Percentiles rank a stretch among this genome's conserved stretches.
Evolutionary conservation across 2,329 filamentous ascomycete species (phyloP).

Genomic region (Rhynchosporium agropyri): DNA sequence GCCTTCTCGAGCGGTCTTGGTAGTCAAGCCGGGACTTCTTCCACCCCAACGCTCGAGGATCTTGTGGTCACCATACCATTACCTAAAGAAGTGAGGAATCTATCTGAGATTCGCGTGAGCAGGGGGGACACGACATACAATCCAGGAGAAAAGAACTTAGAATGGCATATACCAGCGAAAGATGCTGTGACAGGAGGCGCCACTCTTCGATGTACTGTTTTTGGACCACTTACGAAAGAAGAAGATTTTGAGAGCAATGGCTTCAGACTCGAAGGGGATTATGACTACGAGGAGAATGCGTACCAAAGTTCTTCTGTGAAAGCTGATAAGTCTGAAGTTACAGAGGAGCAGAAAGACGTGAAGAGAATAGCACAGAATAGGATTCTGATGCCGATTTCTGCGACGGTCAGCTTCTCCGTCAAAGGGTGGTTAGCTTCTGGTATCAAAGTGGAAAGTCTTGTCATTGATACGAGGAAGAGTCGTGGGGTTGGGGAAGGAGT

Average conservation of each 20-base stretch:
- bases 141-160: conserved; percentile 69
- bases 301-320: conserved; percentile 52
- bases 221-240: conserved; percentile 61
- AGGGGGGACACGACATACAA: conserved; percentile 84
- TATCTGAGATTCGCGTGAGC: conserved; percentile 79
- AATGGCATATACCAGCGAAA: conserved; percentile 82
- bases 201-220: conserved; percentile 77
- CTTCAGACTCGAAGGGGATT: conserved; percentile 43
- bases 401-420: conserved; percentile 70
- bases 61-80: conserved; percentile 78
- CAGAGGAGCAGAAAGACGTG: conserved; percentile 49
- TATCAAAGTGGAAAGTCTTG: conserved; percentile 67
- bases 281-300: conserved; percentile 55
- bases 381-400: conserved; percentile 78
- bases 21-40: conserved; percentile 49
- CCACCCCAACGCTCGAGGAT: conserved; percentile 67
- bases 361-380: conserved; percentile 68
- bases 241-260: conserved; percentile 48
- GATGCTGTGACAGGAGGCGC: conserved; percentile 73
- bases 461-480: conserved; percentile 76
- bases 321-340: conserved; percentile 43
- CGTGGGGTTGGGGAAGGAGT: conserved; percentile 83
- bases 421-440: conserved; percentile 71
- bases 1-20: conserved; percentile 49
- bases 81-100: conserved; percentile 75